phyloP scores from a whole-genome alignment of 495 filamentous ascomycete species.

The Amorphotheca resinae region DNA sequence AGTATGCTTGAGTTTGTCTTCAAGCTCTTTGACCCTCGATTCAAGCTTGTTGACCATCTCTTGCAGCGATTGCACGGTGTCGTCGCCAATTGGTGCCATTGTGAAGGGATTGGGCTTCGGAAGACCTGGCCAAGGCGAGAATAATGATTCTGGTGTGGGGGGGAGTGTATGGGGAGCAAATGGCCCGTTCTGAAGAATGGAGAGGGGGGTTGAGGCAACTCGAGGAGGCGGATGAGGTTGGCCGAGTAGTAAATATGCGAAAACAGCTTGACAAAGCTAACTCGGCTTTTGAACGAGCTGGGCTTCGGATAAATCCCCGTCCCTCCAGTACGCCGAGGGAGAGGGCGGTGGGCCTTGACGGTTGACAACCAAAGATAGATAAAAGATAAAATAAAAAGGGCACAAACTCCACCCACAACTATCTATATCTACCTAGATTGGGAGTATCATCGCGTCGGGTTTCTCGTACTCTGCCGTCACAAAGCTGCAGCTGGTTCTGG shows the following conservation, averaged over 20 bases:
- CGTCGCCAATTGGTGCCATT: constrained; percentile 81
- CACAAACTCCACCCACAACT: no score
- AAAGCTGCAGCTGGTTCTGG: no score
- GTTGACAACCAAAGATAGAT: no score
- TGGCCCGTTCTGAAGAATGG: constrained; percentile 12
- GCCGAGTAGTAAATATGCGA: constrained; percentile 1
- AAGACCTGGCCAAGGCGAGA: constrained; percentile 20
- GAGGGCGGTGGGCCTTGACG: no score
- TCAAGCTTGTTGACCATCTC: constrained; percentile 75
- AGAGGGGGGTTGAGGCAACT: constrained; percentile 9
- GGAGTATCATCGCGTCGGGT: no score
- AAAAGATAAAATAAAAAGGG: no score
- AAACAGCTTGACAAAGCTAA: constrained; percentile 1
- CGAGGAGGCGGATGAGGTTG: constrained; percentile 7
- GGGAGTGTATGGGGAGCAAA: background rate
- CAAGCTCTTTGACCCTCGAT: constrained; percentile 65
- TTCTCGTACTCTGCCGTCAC: no score
- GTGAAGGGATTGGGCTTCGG: constrained; percentile 16
- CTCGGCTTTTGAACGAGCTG: constrained; percentile 7
- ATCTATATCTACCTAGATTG: no score
- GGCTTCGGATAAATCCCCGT: background rate
- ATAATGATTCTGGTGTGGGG: background rate
- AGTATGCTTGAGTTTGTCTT: constrained; percentile 46
- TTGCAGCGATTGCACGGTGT: constrained; percentile 59
- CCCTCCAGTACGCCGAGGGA: constrained; percentile 7